Evolutionary conservation across 192 early-diverging fungal genomes (phyloP).

Genomic region (Entomortierella chlamydospora): DNA sequence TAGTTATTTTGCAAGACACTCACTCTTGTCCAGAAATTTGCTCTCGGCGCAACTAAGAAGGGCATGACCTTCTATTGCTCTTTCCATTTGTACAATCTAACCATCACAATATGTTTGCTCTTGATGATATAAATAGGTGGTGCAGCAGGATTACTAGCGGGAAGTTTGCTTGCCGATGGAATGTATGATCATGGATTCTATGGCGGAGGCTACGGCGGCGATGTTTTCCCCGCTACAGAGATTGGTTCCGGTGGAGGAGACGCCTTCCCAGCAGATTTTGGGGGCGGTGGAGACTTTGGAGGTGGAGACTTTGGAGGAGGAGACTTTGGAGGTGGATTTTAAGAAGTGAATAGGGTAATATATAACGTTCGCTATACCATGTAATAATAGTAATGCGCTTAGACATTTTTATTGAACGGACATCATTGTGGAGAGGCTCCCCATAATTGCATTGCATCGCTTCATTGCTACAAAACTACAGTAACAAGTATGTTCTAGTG

Average conservation of each 20-base stretch:
- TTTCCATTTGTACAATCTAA: no score
- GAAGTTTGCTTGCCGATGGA: constrained; percentile 24
- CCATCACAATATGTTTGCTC: no score
- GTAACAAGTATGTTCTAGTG: neutral
- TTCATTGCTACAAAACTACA: neutral
- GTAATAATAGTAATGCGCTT: neutral
- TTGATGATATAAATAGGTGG: constrained; percentile 26
- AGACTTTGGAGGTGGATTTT: constrained; percentile 32
- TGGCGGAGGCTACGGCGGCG: constrained; percentile 2
- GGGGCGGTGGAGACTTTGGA: constrained; percentile 35
- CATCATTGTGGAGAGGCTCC: no score
- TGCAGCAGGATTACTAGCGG: constrained; percentile 39
- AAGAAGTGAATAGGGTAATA: neutral
- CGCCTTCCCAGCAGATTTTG: constrained; percentile 14
- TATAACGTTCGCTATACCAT: neutral
- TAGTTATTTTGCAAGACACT: no score
- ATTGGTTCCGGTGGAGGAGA: constrained; percentile 14
- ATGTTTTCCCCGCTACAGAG: neutral
- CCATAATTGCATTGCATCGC: neutral
- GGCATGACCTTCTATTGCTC: neutral
- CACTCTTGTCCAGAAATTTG: no score
- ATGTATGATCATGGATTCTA: constrained; percentile 10
- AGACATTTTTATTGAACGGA: neutral
- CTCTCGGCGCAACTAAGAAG: neutral
- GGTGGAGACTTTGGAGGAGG: constrained; percentile 30